Evolutionary conservation across 805 yeast species (phyloP).

Genomic region (Candida sithepensis): DNA sequence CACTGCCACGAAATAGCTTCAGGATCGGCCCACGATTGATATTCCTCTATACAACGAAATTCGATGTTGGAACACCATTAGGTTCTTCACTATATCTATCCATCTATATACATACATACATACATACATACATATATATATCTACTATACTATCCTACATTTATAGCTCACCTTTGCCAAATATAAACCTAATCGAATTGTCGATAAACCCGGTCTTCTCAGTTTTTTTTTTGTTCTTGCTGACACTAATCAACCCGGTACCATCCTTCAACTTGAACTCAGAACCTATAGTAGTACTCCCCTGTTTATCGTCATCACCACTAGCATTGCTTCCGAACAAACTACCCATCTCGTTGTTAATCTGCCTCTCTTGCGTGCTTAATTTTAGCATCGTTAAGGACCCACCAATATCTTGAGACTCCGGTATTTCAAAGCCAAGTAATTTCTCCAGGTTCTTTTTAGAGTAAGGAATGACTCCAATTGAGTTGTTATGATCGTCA

Average conservation of each 20-base stretch:
- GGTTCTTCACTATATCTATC: too few relatives aligned
- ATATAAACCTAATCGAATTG: slow-evolving; percentile 14
- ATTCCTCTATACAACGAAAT: too few relatives aligned
- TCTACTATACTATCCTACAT: slow-evolving; percentile 2
- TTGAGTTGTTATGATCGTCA: slow-evolving; percentile 50
- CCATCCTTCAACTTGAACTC: slow-evolving; percentile 39
- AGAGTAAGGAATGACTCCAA: slow-evolving; percentile 70
- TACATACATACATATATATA: neutral
- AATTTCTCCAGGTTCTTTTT: slow-evolving; percentile 59
- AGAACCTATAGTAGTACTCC: slow-evolving; percentile 12
- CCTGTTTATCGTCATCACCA: slow-evolving; percentile 7
- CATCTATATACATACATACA: neutral
- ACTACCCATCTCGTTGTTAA: slow-evolving; percentile 12
- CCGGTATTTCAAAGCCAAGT: slow-evolving; percentile 39
- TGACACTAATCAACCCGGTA: slow-evolving; percentile 34
- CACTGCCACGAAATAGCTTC: too few relatives aligned
- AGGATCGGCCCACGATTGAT: too few relatives aligned
- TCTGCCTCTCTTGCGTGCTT: slow-evolving; percentile 8
- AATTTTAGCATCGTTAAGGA: slow-evolving; percentile 18
- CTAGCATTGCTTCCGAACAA: slow-evolving; percentile 6
- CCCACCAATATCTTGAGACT: slow-evolving; percentile 48
- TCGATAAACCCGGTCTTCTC: slow-evolving; percentile 12
- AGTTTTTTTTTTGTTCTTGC: slow-evolving; percentile 13
- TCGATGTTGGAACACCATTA: too few relatives aligned
- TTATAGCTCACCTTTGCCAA: slow-evolving; percentile 20